Percentiles rank a stretch among this genome's conserved stretches.
These are phyloP conservation scores for Cytospora piceae DNA, from an alignment of 2,329 filamentous ascomycete species.

Conservation along the genomic window DNA sequence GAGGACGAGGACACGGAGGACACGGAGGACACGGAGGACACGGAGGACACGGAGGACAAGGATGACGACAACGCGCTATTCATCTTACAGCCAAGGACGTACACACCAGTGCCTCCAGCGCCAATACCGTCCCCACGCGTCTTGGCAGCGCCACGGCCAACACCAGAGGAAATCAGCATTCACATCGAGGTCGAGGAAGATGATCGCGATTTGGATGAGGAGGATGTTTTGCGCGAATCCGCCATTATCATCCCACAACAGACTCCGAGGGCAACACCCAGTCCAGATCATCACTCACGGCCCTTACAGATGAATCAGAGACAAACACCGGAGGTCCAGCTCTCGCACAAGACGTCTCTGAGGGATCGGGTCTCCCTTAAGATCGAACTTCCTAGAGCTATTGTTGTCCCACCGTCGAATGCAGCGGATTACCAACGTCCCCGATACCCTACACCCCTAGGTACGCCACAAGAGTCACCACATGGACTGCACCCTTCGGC, in stretches of 20 bases:
- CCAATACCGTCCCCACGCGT: conserved; percentile 53
- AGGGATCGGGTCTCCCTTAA: conserved; percentile 59
- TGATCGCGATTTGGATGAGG: conserved; percentile 15
- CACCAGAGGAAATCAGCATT: conserved; percentile 28
- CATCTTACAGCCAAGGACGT: conserved; percentile 61
- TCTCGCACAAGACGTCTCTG: conserved; percentile 50
- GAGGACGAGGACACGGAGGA: conserved; percentile 18
- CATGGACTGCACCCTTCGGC: conserved; percentile 45
- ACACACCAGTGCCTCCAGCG: conserved; percentile 55
- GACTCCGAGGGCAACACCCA: conserved; percentile 9
- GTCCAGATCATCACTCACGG: conserved; percentile 15
- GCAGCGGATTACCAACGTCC: conserved; percentile 42
- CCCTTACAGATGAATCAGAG: conserved; percentile 27
- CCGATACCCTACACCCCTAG: conserved; percentile 22
- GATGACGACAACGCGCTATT: conserved; percentile 49
- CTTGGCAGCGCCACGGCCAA: conserved; percentile 19
- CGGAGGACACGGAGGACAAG: conserved; percentile 14
- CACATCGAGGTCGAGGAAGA: conserved; percentile 30
- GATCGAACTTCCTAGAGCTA: conserved; percentile 55
- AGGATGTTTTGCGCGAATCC: conserved; percentile 22
- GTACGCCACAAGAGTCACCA: conserved; percentile 20
- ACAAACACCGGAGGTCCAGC: conserved; percentile 31
- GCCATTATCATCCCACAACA: conserved; percentile 24
- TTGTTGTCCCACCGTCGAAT: conserved; percentile 55
- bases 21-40: conserved; percentile 14